These are phyloP conservation scores for Mucuna pruriens DNA, from an alignment of 306 rosid species.

Conservation along the genomic window DNA sequence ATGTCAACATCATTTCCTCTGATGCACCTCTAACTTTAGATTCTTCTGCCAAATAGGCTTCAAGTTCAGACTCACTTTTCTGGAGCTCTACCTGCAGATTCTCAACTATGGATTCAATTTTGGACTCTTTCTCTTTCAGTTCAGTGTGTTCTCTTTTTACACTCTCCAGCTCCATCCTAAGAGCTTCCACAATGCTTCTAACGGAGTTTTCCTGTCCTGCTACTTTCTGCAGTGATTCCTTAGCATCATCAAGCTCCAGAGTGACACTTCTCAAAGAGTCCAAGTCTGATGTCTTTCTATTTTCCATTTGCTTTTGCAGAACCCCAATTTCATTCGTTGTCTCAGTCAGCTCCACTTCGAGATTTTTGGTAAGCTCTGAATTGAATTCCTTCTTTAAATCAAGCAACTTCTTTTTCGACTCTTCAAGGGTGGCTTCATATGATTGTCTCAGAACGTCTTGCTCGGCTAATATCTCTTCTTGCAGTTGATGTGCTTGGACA, in stretches of 20 bases:
- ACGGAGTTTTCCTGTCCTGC: slow-evolving; percentile 70
- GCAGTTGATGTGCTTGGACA: slow-evolving; percentile 55
- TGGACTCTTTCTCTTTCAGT: slow-evolving; percentile 70
- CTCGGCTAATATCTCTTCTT: slow-evolving; percentile 53
- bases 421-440: slow-evolving; percentile 57
- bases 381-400: slow-evolving; percentile 50
- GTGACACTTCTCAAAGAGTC: slow-evolving; percentile 61
- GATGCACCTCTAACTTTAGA: slow-evolving; percentile 60
- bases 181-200: slow-evolving; percentile 54
- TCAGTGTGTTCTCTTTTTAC: slow-evolving; percentile 64
- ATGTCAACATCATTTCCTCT: slow-evolving; percentile 60
- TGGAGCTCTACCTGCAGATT: slow-evolving; percentile 59
- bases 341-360: slow-evolving; percentile 56
- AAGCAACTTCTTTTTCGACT: slow-evolving; percentile 52
- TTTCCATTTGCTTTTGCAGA: slow-evolving; percentile 62
- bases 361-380: slow-evolving; percentile 55
- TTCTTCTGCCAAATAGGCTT: slow-evolving; percentile 64
- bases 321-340: slow-evolving; percentile 56
- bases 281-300: slow-evolving; percentile 56
- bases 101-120: slow-evolving; percentile 68
- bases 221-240: slow-evolving; percentile 64
- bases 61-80: slow-evolving; percentile 62
- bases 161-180: slow-evolving; percentile 61
- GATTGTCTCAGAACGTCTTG: slow-evolving; percentile 58
- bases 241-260: slow-evolving; percentile 67